Conservation (phyloP, 2,329 filamentous ascomycete species). For the Didymella glomerata region DNA sequence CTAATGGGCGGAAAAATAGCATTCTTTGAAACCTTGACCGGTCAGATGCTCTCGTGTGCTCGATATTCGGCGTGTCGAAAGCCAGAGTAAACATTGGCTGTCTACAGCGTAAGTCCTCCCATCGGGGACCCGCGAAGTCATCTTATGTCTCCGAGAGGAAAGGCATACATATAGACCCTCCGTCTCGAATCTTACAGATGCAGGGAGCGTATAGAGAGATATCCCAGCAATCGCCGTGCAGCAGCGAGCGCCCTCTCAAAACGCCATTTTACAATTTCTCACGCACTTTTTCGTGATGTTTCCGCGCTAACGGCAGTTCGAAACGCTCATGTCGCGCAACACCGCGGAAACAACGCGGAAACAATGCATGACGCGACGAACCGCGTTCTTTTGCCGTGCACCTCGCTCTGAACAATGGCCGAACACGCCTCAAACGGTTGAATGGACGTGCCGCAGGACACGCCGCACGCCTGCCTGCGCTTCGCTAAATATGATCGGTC, state of each 20-base stretch:
- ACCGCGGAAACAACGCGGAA: slow-evolving; percentile 10
- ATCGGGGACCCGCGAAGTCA: slow-evolving; percentile 3
- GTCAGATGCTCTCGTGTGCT: not conserved
- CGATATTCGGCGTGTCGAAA: too few relatives aligned
- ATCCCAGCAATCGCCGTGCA: not conserved
- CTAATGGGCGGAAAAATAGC: slow-evolving; percentile 23
- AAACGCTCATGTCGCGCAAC: slow-evolving; percentile 5
- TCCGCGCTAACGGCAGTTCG: slow-evolving; percentile 12
- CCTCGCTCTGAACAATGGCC: slow-evolving; percentile 21
- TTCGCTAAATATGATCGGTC: slow-evolving; percentile 2
- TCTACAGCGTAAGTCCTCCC: not conserved
- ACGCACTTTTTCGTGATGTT: not conserved
- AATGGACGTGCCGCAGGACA: slow-evolving; percentile 13
- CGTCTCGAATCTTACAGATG: not conserved
- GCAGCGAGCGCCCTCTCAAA: not conserved
- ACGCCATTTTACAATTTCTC: slow-evolving; percentile 1
- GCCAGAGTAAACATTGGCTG: not conserved
- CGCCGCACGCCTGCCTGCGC: not conserved
- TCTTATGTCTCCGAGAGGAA: slow-evolving; percentile 14
- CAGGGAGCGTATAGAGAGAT: not conserved
- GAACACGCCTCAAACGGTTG: slow-evolving; percentile 19
- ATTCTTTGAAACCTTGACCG: slow-evolving; percentile 13
- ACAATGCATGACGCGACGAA: slow-evolving; percentile 12
- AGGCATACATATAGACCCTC: not conserved
- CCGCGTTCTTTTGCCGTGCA: slow-evolving; percentile 15